Conservation (phyloP, 192 early-diverging fungal species). For the Coemansia sp. region DNA sequence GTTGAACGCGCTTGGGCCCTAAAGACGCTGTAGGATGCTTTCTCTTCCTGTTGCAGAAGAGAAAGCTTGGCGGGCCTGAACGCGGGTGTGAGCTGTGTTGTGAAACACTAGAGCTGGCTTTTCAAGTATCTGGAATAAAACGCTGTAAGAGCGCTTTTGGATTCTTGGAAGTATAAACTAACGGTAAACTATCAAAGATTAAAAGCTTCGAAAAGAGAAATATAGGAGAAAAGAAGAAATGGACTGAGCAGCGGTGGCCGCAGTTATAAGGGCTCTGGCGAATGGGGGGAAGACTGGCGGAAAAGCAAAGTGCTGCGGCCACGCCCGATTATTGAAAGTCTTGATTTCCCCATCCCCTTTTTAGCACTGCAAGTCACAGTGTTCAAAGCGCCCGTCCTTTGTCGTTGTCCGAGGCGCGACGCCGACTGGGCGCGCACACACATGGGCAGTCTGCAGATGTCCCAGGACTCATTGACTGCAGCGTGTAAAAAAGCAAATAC, state of each 20-base stretch:
- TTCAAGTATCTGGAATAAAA: neutral
- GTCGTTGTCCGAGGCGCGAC: neutral
- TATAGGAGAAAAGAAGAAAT: constrained; percentile 7
- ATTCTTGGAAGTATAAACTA: neutral
- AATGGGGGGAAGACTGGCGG: neutral
- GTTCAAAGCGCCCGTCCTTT: neutral
- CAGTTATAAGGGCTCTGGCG: constrained; percentile 11
- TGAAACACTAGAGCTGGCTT: neutral
- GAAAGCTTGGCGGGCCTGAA: neutral
- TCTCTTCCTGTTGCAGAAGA: constrained; percentile 8
- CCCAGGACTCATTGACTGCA: constrained; percentile 37
- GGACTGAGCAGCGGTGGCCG: constrained; percentile 16
- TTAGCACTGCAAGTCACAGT: neutral
- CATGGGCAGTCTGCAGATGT: neutral
- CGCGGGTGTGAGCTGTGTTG: neutral
- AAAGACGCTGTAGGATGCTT: neutral
- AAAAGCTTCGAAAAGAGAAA: constrained; percentile 6
- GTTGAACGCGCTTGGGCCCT: neutral
- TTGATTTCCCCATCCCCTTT: neutral
- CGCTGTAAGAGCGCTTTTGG: neutral
- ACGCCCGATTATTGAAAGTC: neutral
- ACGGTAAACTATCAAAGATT: neutral
- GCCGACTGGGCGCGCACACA: neutral
- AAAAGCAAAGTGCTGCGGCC: constrained; percentile 10
- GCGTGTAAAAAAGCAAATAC: constrained; percentile 65